Evolutionary conservation across 768 basidiomycete genomes (phyloP), one percentile per base, ranked within the genome.

Genomic region (Paxillus rubicundulus): DNA sequence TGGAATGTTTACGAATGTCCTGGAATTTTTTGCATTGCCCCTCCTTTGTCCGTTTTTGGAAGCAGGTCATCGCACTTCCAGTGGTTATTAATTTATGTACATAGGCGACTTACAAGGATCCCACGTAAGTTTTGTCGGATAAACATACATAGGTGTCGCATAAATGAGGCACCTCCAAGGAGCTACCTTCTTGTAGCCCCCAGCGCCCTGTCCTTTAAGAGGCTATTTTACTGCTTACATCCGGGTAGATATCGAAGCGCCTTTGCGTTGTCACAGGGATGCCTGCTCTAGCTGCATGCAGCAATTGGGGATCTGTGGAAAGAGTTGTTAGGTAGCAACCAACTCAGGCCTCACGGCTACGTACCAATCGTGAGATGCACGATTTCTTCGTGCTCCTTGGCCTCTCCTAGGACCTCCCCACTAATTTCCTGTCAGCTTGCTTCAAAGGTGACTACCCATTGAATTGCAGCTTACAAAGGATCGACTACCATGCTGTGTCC

Each of bases 211-310:
- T 14, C 17, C 32, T 32, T 40, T n/a, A n/a, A 17, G 45, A 41
- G 17, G 51, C 44, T 5, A n/a, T n/a, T n/a, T 9, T 18, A 39
- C 63, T 63, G 57, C 75, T 79, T 48, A 96, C 82, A 65, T 95
- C 86, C 5, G 79, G 73, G 65, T 98, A 98, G 39, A 97, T 91
- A 71, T 96, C 95, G 63, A 96, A 97, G 47, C 95, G 81, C 49
- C 94, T 74, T 70, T 98, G 96, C 32, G 72, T 79, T 1, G 91
- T 93, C n/a, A 98, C 92, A 6, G 96, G 96, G 45, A 98, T 92
- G 2, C 88, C 89, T 45, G 80, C 76, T 39, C 95, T 80, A 7
- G 91, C 85, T 2, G 84, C 81, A 38, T 77, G 62, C 55, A 93
- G 73, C 42, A 74, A 67, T 56, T 82, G 70, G 8, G 92, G 82